These are phyloP conservation scores for Cyberlindnera mississippiensis DNA, from an alignment of 805 yeast species.

Conservation along the genomic window DNA sequence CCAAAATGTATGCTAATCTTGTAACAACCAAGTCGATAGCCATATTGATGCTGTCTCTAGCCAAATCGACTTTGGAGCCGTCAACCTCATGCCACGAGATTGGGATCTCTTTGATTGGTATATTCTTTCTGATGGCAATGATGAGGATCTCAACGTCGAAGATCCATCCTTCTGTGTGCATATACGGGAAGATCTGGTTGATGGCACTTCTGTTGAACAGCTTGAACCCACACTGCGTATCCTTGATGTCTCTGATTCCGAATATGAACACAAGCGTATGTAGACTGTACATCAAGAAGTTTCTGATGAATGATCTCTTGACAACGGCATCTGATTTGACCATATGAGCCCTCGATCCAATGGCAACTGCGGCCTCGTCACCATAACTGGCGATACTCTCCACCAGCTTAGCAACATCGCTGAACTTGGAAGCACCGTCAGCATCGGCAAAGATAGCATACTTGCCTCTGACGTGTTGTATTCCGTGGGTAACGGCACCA, in stretches of 20 bases:
- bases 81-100: conserved; percentile 97
- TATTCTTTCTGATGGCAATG: conserved; percentile 66
- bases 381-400: conserved; percentile 32
- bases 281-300: conserved; percentile 88
- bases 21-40: conserved; percentile 91
- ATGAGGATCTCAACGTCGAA: conserved; percentile 92
- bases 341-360: conserved; percentile 97
- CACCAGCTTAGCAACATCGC: conserved; percentile 57
- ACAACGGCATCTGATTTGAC: conserved; percentile 95
- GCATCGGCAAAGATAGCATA: conserved; percentile 91
- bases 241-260: conserved; percentile 83
- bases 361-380: conserved; percentile 55
- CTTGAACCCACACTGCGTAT: conserved; percentile 98
- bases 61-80: conserved; percentile 91
- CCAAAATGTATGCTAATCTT: conserved; percentile 80
- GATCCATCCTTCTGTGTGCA: conserved; percentile 98
- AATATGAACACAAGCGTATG: conserved; percentile 83
- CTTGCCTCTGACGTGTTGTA: conserved; percentile 68
- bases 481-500: conserved; percentile 95
- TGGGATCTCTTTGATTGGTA: conserved; percentile 71
- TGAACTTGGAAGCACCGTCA: conserved; percentile 88
- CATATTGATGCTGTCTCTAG: conserved; percentile 87
- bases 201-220: conserved; percentile 75
- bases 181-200: conserved; percentile 66
- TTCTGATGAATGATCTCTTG: conserved; percentile 83